phyloP scores from a whole-genome alignment of 352 stramenopile species.

The Phytopythium boreale region DNA sequence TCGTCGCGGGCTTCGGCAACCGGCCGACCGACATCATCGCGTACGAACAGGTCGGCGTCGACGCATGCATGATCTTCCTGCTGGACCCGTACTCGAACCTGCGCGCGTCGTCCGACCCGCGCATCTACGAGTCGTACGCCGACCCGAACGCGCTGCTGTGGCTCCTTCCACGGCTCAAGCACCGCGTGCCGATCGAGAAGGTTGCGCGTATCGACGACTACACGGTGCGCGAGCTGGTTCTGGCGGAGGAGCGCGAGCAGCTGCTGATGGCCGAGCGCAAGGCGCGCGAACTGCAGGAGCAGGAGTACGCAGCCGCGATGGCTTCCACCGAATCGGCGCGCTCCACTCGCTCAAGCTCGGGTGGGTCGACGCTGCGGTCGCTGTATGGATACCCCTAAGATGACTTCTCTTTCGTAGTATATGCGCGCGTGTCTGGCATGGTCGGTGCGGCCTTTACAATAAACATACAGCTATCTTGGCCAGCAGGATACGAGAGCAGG shows the following conservation, averaged over 20 bases:
- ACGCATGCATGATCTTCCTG: conserved; percentile 74
- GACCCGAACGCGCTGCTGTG: conserved; percentile 79
- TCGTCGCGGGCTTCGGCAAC: conserved; percentile 85
- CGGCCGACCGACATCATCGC: conserved; percentile 78
- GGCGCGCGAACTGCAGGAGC: conserved; percentile 58
- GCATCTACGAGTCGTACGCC: conserved; percentile 79
- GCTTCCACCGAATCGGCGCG: conserved; percentile 11
- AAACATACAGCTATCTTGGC: not conserved
- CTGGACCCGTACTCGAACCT: conserved; percentile 81
- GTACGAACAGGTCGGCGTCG: conserved; percentile 74
- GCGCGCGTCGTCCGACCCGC: conserved; percentile 48
- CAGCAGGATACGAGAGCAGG: not conserved
- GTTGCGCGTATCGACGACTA: conserved; percentile 78
- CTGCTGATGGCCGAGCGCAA: conserved; percentile 61
- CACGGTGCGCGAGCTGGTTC: conserved; percentile 72
- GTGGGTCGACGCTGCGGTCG: conserved; percentile 4
- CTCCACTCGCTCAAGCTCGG: conserved; percentile 23
- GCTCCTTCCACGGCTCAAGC: conserved; percentile 77
- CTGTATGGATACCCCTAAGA: conserved; percentile 8
- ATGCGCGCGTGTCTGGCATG: too few relatives aligned
- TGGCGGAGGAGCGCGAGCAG: conserved; percentile 76
- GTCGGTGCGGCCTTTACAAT: not conserved
- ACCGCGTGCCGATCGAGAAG: conserved; percentile 79
- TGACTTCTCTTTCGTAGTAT: not conserved
- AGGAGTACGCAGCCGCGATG: conserved; percentile 37